Percentiles rank a stretch among this genome's conserved stretches.
These are phyloP conservation scores for Solanum sejunctum DNA, from an alignment of 257 asterid genomes.

Conservation along the genomic window DNA sequence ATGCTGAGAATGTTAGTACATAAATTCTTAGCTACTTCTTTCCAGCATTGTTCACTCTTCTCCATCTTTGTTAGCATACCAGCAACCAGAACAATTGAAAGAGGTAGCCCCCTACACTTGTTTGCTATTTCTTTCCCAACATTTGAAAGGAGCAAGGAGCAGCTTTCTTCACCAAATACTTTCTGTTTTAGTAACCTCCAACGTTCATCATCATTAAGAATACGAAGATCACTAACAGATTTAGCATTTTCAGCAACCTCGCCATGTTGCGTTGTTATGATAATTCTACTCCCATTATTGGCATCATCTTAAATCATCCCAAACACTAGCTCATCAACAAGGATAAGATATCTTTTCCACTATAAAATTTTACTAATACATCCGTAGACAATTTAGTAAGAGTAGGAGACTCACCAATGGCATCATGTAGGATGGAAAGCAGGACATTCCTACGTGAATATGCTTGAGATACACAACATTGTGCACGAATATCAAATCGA, in stretches of 20 bases:
- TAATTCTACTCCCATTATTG: not conserved
- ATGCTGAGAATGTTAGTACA: not conserved
- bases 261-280: not conserved
- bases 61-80: slow-evolving; percentile 1
- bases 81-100: not conserved
- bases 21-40: not conserved
- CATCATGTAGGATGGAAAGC: slow-evolving; percentile 16
- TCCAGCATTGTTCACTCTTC: not conserved
- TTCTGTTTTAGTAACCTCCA: not conserved
- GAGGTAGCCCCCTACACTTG: slow-evolving; percentile 6
- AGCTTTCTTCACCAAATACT: not conserved
- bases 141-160: not conserved
- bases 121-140: not conserved
- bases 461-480: slow-evolving; percentile 30
- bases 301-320: not conserved
- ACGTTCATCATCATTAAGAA: not conserved
- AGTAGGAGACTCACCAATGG: slow-evolving; percentile 8
- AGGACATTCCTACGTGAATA: slow-evolving; percentile 16
- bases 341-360: not conserved
- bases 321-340: not conserved
- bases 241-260: not conserved
- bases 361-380: not conserved
- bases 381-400: not conserved
- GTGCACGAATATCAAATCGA: slow-evolving; percentile 23
- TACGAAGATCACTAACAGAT: not conserved